Base-by-base conservation (phyloP, 2,329 filamentous ascomycete genomes). In the Colletotrichum liriopes region DNA sequence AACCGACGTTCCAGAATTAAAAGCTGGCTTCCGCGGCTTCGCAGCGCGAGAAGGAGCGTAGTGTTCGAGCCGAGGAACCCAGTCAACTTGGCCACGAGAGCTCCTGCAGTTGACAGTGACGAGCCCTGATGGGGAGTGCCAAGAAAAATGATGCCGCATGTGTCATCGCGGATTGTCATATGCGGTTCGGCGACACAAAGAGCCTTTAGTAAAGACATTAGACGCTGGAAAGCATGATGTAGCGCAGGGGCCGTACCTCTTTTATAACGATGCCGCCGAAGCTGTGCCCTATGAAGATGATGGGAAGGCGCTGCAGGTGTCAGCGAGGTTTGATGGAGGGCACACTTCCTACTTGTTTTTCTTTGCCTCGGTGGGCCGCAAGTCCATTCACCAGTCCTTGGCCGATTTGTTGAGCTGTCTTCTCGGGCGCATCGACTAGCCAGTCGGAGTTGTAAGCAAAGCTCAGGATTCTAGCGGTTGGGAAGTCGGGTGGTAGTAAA, bases 391-490 rank as follows among this genome's bases (percentile, higher is more conserved):
- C 35, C 32, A 35, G 32, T 35, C 32, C 32, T 8, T 35, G 39
- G 54, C 70, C 71, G 52, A 77, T 74, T 54, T 76, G 59, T 52
- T 71, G 41, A 11, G 70, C 54, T 7, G 73, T 76, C 45, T 75
- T 76, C 8, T 72, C 54, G 2, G 73, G 76, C 1, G 71, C 73
- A 59, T 76, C 71, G 26, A 71, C 51, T n/a, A 77, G 55, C 76
- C 74, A 77, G 60, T 75, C 65, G 0, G 74, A 76, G 41, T 76
- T 76, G 49, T 77, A 59, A 1, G 69, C 66, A 55, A 76, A 76
- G 54, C 62, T 68, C 14, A 76, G 54, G 3, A 77, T 74, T 51
- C 74, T 73, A 5, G 76, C 75, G 3, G 72, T 52, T 45, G 71
- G 67, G n/a, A 77, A 76, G 29, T 18, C 45, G 11, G 14, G 5